phyloP scores from a whole-genome alignment of 495 filamentous ascomycete species.

The Hapsidospora chrysogenum region DNA sequence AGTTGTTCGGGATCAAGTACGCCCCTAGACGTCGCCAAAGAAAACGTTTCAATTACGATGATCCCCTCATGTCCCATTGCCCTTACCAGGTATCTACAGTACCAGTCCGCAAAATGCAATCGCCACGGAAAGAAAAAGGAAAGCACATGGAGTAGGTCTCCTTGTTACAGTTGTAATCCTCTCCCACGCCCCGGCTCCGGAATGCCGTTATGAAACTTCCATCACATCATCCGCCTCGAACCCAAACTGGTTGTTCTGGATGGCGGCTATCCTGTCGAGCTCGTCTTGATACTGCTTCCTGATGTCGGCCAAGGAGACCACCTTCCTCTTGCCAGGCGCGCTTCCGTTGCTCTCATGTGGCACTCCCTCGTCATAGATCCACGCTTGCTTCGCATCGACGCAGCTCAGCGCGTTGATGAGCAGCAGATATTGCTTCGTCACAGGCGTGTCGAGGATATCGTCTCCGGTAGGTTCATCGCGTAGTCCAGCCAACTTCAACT shows the following conservation, averaged over 20 bases:
- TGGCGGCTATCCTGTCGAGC: constrained; percentile 55
- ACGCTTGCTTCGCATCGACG: constrained; percentile 67
- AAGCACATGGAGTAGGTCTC: too few species aligned
- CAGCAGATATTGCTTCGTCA: constrained; percentile 54
- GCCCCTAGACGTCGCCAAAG: too few species aligned
- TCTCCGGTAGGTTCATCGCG: constrained; percentile 27
- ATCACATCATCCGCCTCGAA: constrained; percentile 33
- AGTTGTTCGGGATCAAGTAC: too few species aligned
- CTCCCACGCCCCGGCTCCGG: too few species aligned
- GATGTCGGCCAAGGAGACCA: constrained; percentile 72
- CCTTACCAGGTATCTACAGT: too few species aligned
- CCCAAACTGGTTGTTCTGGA: constrained; percentile 42
- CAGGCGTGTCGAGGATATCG: constrained; percentile 36
- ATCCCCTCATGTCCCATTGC: too few species aligned
- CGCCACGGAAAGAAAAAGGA: too few species aligned
- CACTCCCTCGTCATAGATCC: constrained; percentile 33
- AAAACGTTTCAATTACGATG: too few species aligned
- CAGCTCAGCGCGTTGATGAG: constrained; percentile 80
- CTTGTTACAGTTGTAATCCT: too few species aligned
- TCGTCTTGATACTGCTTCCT: constrained; percentile 74
- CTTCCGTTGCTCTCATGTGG: constrained; percentile 4
- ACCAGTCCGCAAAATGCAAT: too few species aligned
- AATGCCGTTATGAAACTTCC: constrained; percentile 13
- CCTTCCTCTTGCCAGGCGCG: constrained; percentile 24
- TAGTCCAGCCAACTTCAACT: constrained; percentile 28